Percentiles rank a stretch among this genome's conserved stretches.
These are phyloP conservation scores for Dictyostelium discoideum DNA, from an alignment of 78 protist genomes.

Conservation along the genomic window dicty_2.7 NC_007089.4:3033001-3033500, in stretches of 20 bases:
- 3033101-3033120: background rate
- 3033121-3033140: slow-evolving; percentile 39
- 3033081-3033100: slow-evolving; percentile 68
- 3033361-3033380: slow-evolving; percentile 18
- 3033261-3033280: slow-evolving; percentile 50
- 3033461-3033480: slow-evolving; percentile 10
- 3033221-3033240: slow-evolving; percentile 17
- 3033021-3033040: slow-evolving; percentile 22
- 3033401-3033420: background rate
- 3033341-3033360: slow-evolving; percentile 79
- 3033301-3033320: slow-evolving; percentile 32
- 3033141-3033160: slow-evolving; percentile 31
- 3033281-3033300: slow-evolving; percentile 34
- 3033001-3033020: slow-evolving; percentile 6
- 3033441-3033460: background rate
- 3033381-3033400: slow-evolving; percentile 54
- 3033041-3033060: slow-evolving; percentile 77
- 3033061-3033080: slow-evolving; percentile 81
- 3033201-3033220: slow-evolving; percentile 45
- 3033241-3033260: slow-evolving; percentile 28
- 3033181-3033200: slow-evolving; percentile 50
- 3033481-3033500: slow-evolving; percentile 17
- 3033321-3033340: slow-evolving; percentile 27
- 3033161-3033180: slow-evolving; percentile 75
- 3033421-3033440: slow-evolving; percentile 75